Conservation (phyloP, 2,329 filamentous ascomycete species). For the Trichoderma arundinaceum region DNA sequence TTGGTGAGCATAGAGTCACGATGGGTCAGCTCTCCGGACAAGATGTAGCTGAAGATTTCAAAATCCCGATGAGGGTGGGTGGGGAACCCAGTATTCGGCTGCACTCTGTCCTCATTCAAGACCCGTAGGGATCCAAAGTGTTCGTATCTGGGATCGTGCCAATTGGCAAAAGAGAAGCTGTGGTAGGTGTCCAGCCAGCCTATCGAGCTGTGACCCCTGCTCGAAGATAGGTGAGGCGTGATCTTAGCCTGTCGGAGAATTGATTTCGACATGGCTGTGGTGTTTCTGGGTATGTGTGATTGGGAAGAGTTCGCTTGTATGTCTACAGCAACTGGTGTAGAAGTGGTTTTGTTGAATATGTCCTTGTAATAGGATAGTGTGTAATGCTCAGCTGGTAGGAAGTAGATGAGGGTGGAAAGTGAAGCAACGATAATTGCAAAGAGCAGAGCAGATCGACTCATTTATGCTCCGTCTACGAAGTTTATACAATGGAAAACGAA, state of each 20-base stretch:
- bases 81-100: conserved; percentile 75
- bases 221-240: conserved; percentile 72
- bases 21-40: conserved; percentile 86
- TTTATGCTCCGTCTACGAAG: conserved; percentile 44
- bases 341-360: conserved; percentile 35
- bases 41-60: conserved; percentile 87
- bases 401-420: conserved; percentile 45
- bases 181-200: conserved; percentile 90
- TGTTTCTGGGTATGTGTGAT: conserved; percentile 45
- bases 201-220: conserved; percentile 75
- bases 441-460: conserved; percentile 44
- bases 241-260: conserved; percentile 71
- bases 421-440: conserved; percentile 46
- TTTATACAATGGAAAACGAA: neutral
- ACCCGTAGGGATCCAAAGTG: conserved; percentile 80
- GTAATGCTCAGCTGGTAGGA: conserved; percentile 41
- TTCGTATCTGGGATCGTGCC: conserved; percentile 69
- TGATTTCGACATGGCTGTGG: conserved; percentile 63
- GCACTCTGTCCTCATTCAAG: conserved; percentile 87
- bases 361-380: conserved; percentile 34
- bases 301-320: conserved; percentile 31
- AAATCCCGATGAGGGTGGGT: conserved; percentile 86
- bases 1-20: conserved; percentile 83
- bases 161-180: conserved; percentile 80
- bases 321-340: conserved; percentile 30